Evolutionary conservation across 225 moss, liverwort and hornwort genomes (phyloP).

Genomic region (Lunularia cruciata): DNA sequence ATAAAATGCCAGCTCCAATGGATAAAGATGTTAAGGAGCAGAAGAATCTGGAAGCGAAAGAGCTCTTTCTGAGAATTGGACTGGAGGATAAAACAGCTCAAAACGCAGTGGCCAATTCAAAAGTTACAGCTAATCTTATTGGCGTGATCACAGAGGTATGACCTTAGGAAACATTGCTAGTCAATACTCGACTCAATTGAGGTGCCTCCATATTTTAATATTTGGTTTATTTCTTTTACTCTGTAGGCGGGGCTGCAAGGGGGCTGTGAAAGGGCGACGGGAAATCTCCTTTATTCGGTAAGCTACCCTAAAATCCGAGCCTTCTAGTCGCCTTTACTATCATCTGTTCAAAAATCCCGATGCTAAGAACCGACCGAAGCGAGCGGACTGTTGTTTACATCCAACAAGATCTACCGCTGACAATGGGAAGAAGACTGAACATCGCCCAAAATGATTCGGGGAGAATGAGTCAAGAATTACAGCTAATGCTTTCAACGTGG

Average conservation of each 20-base stretch:
- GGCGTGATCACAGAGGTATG: conserved; percentile 68
- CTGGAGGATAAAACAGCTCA: conserved; percentile 94
- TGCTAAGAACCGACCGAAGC: too few species aligned
- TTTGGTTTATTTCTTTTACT: too few species aligned
- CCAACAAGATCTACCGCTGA: not conserved
- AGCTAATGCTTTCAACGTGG: not conserved
- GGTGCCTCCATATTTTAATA: too few species aligned
- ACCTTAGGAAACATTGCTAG: too few species aligned
- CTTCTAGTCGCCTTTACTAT: not conserved
- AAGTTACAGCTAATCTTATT: conserved; percentile 82
- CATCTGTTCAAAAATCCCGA: too few species aligned
- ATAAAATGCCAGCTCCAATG: conserved; percentile 39
- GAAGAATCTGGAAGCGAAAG: conserved; percentile 55
- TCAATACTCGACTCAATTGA: too few species aligned
- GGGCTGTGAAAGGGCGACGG: conserved; percentile 84
- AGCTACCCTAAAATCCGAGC: not conserved
- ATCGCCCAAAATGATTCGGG: too few species aligned
- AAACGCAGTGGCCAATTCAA: conserved; percentile 81
- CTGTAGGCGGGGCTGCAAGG: conserved; percentile 69
- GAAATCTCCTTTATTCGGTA: conserved; percentile 81
- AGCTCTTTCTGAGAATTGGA: conserved; percentile 76
- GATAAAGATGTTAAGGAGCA: conserved; percentile 47
- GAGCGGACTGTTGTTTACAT: too few species aligned
- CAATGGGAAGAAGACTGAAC: not conserved
- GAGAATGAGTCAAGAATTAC: not conserved